A percentile compares a stretch with the other conserved stretches of the same genome.
phyloP scores from a whole-genome alignment of 805 yeast species.

The Yamadazyma laniorum region DNA sequence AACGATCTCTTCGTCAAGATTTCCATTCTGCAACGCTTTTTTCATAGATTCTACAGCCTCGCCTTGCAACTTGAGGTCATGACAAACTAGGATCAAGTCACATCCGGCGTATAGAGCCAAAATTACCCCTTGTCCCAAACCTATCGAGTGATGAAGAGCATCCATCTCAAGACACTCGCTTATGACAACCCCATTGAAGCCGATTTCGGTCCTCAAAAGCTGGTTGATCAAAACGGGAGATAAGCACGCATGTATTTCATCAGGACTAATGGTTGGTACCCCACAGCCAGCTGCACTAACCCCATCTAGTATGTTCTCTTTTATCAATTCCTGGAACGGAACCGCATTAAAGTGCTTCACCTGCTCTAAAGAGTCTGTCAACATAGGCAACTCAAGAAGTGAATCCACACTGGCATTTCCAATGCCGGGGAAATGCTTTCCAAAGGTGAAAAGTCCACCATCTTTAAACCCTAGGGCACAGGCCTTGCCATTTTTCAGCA shows the following conservation, averaged over 20 bases:
- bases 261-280: slow-evolving; percentile 57
- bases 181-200: slow-evolving; percentile 55
- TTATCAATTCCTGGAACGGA: slow-evolving; percentile 50
- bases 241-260: slow-evolving; percentile 62
- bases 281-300: slow-evolving; percentile 64
- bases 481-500: slow-evolving; percentile 51
- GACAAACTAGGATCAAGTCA: slow-evolving; percentile 62
- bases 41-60: slow-evolving; percentile 50
- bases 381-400: slow-evolving; percentile 55
- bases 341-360: slow-evolving; percentile 47
- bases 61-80: slow-evolving; percentile 50
- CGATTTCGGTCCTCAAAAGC: slow-evolving; percentile 48
- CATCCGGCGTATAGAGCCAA: slow-evolving; percentile 64
- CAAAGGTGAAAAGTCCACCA: slow-evolving; percentile 55
- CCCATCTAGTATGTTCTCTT: slow-evolving; percentile 49
- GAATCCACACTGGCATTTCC: slow-evolving; percentile 61
- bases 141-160: slow-evolving; percentile 59
- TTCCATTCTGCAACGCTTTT: slow-evolving; percentile 39
- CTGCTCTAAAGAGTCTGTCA: slow-evolving; percentile 54
- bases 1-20: slow-evolving; percentile 43
- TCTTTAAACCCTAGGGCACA: slow-evolving; percentile 52
- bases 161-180: slow-evolving; percentile 65
- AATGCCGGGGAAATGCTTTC: slow-evolving; percentile 67
- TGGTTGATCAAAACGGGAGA: slow-evolving; percentile 52
- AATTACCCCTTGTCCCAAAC: slow-evolving; percentile 64